Evolutionary conservation across 169 alveolate genomes (phyloP), one percentile per base, ranked within the genome.

Genomic region (Eimeria tenella): DNA sequence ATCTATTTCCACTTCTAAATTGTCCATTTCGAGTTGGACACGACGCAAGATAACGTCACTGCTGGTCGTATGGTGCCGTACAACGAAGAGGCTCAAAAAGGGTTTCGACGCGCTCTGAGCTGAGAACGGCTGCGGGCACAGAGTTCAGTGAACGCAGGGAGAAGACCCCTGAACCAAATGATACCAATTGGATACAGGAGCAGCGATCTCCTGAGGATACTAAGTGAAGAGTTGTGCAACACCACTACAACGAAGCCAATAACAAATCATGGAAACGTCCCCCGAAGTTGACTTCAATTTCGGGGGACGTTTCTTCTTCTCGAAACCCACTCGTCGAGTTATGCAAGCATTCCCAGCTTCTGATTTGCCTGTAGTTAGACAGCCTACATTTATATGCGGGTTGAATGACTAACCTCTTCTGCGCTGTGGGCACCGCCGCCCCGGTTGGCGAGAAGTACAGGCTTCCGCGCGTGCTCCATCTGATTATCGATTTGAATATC

Each of bases 401-500:
- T 2, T 31, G 42, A 0, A 31, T 31, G 42, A 31, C 42, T 31
- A 31, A 83, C 91, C 60, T 63, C 79, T 21, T 83, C 91, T 50
- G 91, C 21, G 31, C 89, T 71, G 7, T 62, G 62, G 60, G 90
- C 92, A 21, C 86, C 92, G 9, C 95, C 93, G 5, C 95, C 95
- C 0, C 95, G 62, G 19, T 90, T 90, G 49, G 93, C 93, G 31
- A 93, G 90, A n/a, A 93, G 90, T 25, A 83, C 93, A 11, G 95
- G 93, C 62, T 84, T 93, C 50, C 65, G 65, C 8, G 77, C 93
- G 15, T 94, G 95, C 53, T 96, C 97, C 62, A 96, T 88, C 88
- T 97, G 98, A 77, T 96, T 96, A 84, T 97, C 98, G 74, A 97
- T 83, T 62, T 97, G 98, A 5, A 97, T 97, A 86, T 96, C 98